These are phyloP conservation scores for Epithele typhae DNA, from an alignment of 768 basidiomycete genomes.

Conservation along the genomic window DNA sequence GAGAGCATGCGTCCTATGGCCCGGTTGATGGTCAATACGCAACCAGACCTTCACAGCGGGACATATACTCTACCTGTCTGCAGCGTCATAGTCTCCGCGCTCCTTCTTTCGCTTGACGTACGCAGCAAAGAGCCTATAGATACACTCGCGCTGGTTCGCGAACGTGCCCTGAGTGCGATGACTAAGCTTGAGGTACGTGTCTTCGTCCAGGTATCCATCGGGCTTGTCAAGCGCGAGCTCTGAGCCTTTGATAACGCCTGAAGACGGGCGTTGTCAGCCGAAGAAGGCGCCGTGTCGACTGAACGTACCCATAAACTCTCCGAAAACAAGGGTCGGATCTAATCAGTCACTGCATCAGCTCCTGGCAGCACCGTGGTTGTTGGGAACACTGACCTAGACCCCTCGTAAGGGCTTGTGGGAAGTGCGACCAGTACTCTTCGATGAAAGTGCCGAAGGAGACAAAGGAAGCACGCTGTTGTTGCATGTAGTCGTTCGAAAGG, in stretches of 20 bases:
- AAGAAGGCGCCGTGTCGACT: neutral
- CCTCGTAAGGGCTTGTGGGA: conserved; percentile 46
- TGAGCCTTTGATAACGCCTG: conserved; percentile 67
- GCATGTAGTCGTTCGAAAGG: conserved; percentile 20
- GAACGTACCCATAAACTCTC: conserved; percentile 57
- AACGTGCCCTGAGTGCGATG: conserved; percentile 45
- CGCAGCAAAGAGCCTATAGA: conserved; percentile 50
- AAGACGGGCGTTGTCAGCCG: too few relatives aligned
- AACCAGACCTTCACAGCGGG: too few relatives aligned
- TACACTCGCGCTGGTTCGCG: conserved; percentile 36
- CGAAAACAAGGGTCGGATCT: conserved; percentile 64
- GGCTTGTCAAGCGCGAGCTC: conserved; percentile 40
- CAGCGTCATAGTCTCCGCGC: conserved; percentile 45
- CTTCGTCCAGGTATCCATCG: conserved; percentile 35
- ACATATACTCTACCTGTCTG: conserved; percentile 64
- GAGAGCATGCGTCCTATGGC: conserved; percentile 3
- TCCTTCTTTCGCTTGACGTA: conserved; percentile 46
- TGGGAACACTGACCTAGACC: conserved; percentile 41
- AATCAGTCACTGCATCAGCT: too few relatives aligned
- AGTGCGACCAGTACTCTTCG: conserved; percentile 54
- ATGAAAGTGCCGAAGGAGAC: conserved; percentile 47
- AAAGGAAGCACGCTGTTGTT: conserved; percentile 16
- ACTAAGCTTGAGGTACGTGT: conserved; percentile 41
- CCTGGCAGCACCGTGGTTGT: too few relatives aligned
- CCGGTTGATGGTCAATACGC: too few relatives aligned